Evolutionary conservation across 352 stramenopile genomes (phyloP).

Genomic region (Globisporangium uncinulatum): DNA sequence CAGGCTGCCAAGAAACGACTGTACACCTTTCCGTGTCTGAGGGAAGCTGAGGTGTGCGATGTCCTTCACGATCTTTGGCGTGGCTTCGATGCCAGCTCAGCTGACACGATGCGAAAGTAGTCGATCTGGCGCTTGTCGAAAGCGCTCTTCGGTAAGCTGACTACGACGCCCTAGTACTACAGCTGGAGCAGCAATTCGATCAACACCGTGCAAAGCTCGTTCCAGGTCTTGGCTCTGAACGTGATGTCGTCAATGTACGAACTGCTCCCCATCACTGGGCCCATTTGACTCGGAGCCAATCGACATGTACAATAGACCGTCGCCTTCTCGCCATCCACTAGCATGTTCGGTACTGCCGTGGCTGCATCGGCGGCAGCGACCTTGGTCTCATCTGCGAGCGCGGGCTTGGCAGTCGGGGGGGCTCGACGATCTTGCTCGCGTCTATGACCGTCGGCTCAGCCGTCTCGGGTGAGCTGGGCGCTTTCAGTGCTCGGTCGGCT

Average conservation of each 20-base stretch:
- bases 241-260: conserved; percentile 21
- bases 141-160: conserved; percentile 20
- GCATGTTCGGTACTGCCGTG: too few relatives aligned
- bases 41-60: conserved; percentile 12
- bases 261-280: conserved; percentile 10
- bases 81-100: conserved; percentile 6
- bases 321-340: not conserved
- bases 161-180: conserved; percentile 15
- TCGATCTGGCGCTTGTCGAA: conserved; percentile 9
- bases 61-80: conserved; percentile 8
- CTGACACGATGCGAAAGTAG: conserved; percentile 15
- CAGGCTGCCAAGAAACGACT: conserved; percentile 16
- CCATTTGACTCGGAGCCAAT: not conserved
- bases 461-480: too few relatives aligned
- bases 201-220: conserved; percentile 7
- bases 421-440: too few relatives aligned
- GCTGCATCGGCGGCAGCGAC: too few relatives aligned
- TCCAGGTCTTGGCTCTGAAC: conserved; percentile 7
- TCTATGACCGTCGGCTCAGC: too few relatives aligned
- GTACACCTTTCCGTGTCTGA: conserved; percentile 12
- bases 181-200: conserved; percentile 10
- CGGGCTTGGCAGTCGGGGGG: too few relatives aligned
- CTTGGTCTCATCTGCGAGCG: too few relatives aligned
- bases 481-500: too few relatives aligned
- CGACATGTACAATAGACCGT: not conserved